Conservation (phyloP, 2,329 filamentous ascomycete genomes). For the Torrubiellomyces zombiae region DNA sequence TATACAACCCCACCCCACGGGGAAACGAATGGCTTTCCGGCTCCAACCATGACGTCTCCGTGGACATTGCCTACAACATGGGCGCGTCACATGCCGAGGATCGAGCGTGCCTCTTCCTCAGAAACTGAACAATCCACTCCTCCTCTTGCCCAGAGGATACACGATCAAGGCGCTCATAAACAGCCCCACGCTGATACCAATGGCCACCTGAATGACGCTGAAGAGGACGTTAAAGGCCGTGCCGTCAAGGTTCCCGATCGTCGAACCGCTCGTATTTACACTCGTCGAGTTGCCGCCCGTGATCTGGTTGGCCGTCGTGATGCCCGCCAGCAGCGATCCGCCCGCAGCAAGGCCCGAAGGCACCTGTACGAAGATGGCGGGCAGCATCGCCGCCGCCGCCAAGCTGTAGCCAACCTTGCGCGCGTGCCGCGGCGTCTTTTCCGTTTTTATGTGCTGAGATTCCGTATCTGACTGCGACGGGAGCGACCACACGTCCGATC, state of each 20-base stretch:
- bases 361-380: constrained; percentile 65
- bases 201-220: constrained; percentile 43
- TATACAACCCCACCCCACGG: too few relatives aligned
- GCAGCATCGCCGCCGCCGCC: constrained; percentile 70
- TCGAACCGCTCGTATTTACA: constrained; percentile 2
- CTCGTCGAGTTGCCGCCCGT: constrained; percentile 21
- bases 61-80: too few relatives aligned
- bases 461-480: constrained; percentile 17
- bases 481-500: constrained; percentile 14
- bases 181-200: constrained; percentile 44
- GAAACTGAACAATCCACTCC: constrained; percentile 40
- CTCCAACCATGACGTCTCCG: too few relatives aligned
- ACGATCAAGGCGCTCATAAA: constrained; percentile 38
- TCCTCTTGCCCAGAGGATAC: constrained; percentile 39
- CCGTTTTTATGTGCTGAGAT: constrained; percentile 10
- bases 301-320: constrained; percentile 38
- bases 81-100: too few relatives aligned
- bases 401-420: constrained; percentile 52
- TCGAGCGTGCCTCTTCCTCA: too few relatives aligned
- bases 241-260: constrained; percentile 19
- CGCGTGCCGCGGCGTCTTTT: constrained; percentile 13
- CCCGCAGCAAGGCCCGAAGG: constrained; percentile 44
- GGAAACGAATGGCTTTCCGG: too few relatives aligned
- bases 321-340: constrained; percentile 40
- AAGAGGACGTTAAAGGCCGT: constrained; percentile 37